phyloP scores from a whole-genome alignment of 1,284 basidiomycete genomes.

The Sporisorium scitamineum region DNA sequence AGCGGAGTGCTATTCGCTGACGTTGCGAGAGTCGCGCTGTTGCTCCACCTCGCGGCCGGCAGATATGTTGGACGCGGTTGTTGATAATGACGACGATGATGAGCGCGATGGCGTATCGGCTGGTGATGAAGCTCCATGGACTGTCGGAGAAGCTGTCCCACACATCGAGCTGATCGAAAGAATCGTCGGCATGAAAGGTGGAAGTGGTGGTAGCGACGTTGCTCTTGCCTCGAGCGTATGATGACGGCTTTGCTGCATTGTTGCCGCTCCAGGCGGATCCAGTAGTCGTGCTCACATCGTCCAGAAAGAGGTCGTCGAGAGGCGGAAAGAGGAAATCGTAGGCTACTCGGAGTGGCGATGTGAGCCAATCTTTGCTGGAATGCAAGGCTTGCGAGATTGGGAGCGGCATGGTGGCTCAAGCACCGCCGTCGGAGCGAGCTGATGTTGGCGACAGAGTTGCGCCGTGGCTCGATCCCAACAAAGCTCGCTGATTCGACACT shows the following conservation, averaged over 20 bases:
- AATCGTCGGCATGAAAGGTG: slow-evolving; percentile 11
- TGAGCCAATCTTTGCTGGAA: slow-evolving; percentile 25
- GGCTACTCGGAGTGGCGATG: slow-evolving; percentile 25
- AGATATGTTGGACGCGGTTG: slow-evolving; percentile 66
- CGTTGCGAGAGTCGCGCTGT: slow-evolving; percentile 28
- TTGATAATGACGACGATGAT: slow-evolving; percentile 54
- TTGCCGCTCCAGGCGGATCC: not conserved
- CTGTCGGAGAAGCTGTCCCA: slow-evolving; percentile 51
- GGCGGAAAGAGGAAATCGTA: slow-evolving; percentile 51
- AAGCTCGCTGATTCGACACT: not conserved
- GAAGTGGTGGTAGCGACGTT: not conserved
- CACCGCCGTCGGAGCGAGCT: not conserved
- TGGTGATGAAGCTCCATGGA: slow-evolving; percentile 59
- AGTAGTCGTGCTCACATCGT: not conserved
- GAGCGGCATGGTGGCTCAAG: slow-evolving; percentile 21
- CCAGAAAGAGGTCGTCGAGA: slow-evolving; percentile 19
- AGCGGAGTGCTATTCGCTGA: slow-evolving; percentile 49
- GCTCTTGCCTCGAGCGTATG: not conserved
- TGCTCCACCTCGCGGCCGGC: slow-evolving; percentile 56
- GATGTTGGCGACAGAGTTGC: not conserved
- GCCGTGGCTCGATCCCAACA: not conserved
- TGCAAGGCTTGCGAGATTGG: slow-evolving; percentile 21
- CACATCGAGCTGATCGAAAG: slow-evolving; percentile 18
- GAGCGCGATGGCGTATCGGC: slow-evolving; percentile 58
- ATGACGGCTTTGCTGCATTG: not conserved